Evolutionary conservation across 2,329 filamentous ascomycete species (phyloP).

Genomic region (Sporothrix brunneoviolacea): DNA sequence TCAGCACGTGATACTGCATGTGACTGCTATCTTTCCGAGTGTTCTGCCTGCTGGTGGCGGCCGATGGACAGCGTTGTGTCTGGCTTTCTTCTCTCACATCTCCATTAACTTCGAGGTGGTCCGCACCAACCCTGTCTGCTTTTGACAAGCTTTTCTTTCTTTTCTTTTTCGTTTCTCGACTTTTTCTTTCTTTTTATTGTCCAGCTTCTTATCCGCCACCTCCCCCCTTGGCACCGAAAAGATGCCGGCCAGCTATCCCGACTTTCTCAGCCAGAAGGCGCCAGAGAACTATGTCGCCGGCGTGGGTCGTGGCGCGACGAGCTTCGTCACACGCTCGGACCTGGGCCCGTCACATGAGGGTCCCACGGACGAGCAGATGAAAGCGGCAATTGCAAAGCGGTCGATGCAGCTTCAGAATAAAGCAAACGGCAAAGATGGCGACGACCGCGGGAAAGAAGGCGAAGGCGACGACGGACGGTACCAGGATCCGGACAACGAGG

Average conservation of each 20-base stretch:
- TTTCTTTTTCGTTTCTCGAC: too few species aligned
- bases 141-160: too few species aligned
- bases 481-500: conserved; percentile 95
- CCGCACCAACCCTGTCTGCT: too few species aligned
- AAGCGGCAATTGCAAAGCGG: conserved; percentile 91
- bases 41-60: not conserved
- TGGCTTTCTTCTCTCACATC: not conserved
- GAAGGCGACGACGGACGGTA: conserved; percentile 53
- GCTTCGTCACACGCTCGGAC: conserved; percentile 96
- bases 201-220: too few species aligned
- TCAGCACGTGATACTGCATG: conserved; percentile 9
- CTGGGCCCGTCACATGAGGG: conserved; percentile 91
- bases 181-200: not conserved
- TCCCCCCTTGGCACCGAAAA: conserved; percentile 17
- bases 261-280: conserved; percentile 82
- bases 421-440: conserved; percentile 55
- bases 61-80: too few species aligned
- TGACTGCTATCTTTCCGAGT: conserved; percentile 1
- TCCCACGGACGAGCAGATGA: conserved; percentile 95
- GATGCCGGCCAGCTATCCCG: conserved; percentile 57
- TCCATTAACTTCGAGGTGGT: too few species aligned
- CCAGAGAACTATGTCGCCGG: conserved; percentile 90
- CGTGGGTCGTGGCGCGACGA: conserved; percentile 93
- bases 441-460: conserved; percentile 59
- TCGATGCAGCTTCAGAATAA: conserved; percentile 63